A percentile compares a stretch with the other conserved stretches of the same genome.
Conservation (phyloP, 495 filamentous ascomycete genomes). For the Ramalina intermedia region DNA sequence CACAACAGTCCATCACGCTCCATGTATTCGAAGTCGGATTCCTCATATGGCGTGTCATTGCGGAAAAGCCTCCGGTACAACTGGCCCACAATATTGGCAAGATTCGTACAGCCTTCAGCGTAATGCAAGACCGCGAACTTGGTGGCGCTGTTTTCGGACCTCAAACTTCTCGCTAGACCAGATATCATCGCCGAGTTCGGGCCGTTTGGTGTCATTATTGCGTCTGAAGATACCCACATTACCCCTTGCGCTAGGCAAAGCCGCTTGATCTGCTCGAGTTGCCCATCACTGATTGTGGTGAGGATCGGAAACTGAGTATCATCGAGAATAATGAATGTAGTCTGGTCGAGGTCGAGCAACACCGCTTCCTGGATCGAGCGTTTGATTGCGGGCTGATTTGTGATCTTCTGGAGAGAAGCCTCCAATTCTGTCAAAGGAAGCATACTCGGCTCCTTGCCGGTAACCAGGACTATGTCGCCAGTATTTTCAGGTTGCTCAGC, state of each 20-base stretch:
- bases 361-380: too few relatives aligned
- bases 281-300: not conserved
- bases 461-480: too few relatives aligned
- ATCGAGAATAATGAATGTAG: too few relatives aligned
- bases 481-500: too few relatives aligned
- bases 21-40: conserved; percentile 16
- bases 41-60: not conserved
- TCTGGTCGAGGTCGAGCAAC: too few relatives aligned
- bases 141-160: conserved; percentile 18
- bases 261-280: not conserved
- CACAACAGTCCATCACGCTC: conserved; percentile 10
- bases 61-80: not conserved
- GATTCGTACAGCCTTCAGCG: conserved; percentile 9
- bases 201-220: conserved; percentile 2
- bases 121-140: conserved; percentile 19
- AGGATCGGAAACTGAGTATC: conserved; percentile 1
- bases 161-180: conserved; percentile 22
- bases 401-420: too few relatives aligned
- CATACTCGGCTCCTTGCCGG: too few relatives aligned
- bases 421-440: too few relatives aligned
- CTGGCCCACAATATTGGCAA: conserved; percentile 3
- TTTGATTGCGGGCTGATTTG: too few relatives aligned
- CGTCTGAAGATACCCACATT: conserved; percentile 20
- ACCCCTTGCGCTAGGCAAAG: conserved; percentile 10
- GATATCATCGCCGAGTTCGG: conserved; percentile 15